phyloP scores from a whole-genome alignment of 108 stramenopile genomes.

The Skeletonema tropicum region DNA sequence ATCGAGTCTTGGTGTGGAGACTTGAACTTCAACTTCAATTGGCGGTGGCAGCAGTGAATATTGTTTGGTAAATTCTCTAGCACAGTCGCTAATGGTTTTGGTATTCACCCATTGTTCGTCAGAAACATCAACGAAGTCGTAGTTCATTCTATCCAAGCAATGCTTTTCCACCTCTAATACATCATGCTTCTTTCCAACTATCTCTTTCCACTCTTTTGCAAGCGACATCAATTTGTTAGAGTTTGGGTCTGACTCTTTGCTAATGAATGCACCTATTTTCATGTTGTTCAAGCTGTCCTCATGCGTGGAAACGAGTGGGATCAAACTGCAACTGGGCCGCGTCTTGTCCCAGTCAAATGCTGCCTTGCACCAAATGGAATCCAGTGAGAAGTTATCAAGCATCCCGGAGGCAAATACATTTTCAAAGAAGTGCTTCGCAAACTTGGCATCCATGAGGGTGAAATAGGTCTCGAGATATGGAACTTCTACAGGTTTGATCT shows the following conservation, averaged over 20 bases:
- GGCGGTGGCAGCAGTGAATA: background rate
- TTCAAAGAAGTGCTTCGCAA: constrained; percentile 1
- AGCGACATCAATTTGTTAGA: background rate
- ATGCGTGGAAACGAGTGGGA: background rate
- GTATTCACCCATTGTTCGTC: background rate
- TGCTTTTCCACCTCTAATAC: background rate
- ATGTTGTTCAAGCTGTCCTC: background rate
- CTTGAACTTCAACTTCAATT: too few relatives aligned
- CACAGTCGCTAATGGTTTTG: too few relatives aligned
- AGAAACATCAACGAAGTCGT: background rate
- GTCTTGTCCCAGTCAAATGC: background rate
- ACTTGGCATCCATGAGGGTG: constrained; percentile 21
- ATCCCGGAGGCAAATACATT: background rate
- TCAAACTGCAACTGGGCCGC: background rate
- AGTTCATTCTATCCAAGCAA: background rate
- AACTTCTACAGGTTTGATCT: constrained; percentile 14
- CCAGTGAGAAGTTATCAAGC: background rate
- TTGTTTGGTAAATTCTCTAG: background rate
- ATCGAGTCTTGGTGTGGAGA: too few relatives aligned
- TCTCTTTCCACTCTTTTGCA: background rate
- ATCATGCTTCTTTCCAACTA: background rate
- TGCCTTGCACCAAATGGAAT: background rate
- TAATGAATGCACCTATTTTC: background rate
- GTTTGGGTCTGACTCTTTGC: background rate
- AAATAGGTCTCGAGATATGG: constrained; percentile 35